Conservation (phyloP, 2,329 filamentous ascomycete species). For the Cladophialophora exuberans region DNA sequence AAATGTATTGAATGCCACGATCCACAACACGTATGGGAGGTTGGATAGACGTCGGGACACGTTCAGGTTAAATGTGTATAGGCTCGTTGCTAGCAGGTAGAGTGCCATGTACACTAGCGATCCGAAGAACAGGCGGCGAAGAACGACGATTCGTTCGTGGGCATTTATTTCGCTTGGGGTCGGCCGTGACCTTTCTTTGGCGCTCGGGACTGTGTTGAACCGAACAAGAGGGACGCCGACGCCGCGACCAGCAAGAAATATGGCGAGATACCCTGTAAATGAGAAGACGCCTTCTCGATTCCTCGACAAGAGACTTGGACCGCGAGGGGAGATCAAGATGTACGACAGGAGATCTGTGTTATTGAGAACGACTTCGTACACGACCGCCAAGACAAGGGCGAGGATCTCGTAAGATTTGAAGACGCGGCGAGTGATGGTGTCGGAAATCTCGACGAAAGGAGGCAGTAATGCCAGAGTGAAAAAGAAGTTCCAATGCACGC, state of each 20-base stretch:
- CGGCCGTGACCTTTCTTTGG: not conserved
- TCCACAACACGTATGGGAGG: slow-evolving; percentile 90
- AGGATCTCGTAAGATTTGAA: slow-evolving; percentile 74
- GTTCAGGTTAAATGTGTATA: slow-evolving; percentile 67
- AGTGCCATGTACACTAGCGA: slow-evolving; percentile 65
- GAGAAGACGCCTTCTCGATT: slow-evolving; percentile 97
- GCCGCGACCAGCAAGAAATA: slow-evolving; percentile 88
- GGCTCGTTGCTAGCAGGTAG: slow-evolving; percentile 70
- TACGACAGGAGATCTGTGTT: slow-evolving; percentile 78
- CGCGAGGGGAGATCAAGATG: slow-evolving; percentile 78
- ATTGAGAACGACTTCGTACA: slow-evolving; percentile 77
- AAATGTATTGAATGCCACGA: slow-evolving; percentile 85
- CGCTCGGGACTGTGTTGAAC: slow-evolving; percentile 5
- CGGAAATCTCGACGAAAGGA: slow-evolving; percentile 82
- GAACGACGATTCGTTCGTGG: slow-evolving; percentile 23
- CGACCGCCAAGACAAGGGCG: slow-evolving; percentile 67
- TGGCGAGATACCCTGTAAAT: slow-evolving; percentile 89
- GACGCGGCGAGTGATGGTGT: slow-evolving; percentile 64
- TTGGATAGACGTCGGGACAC: slow-evolving; percentile 92
- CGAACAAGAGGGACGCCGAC: slow-evolving; percentile 75
- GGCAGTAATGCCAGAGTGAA: slow-evolving; percentile 90
- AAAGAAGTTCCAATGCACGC: slow-evolving; percentile 99
- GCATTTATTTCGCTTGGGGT: not conserved
- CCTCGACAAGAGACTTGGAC: slow-evolving; percentile 75
- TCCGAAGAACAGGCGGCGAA: slow-evolving; percentile 20